Percentiles rank a stretch among this genome's conserved stretches.
These are phyloP conservation scores for Stipa capillata DNA, from an alignment of 176 grass and related monocot genomes.

Conservation along the genomic window DNA sequence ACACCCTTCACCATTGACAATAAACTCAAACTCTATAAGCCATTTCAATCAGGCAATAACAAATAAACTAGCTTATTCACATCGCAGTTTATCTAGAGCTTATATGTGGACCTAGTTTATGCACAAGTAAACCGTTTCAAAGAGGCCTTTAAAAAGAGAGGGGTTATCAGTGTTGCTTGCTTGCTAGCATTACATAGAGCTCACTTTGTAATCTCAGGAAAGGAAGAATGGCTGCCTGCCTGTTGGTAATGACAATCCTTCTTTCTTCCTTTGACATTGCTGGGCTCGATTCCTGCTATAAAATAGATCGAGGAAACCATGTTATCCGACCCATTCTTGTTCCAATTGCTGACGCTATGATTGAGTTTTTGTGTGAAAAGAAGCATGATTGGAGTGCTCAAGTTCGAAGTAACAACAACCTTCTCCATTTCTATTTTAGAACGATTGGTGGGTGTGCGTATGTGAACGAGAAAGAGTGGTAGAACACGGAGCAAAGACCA, in stretches of 20 bases:
- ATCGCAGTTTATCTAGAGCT: no score
- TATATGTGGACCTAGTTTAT: no score
- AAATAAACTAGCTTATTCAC: no score
- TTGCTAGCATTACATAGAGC: background rate
- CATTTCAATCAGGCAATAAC: no score
- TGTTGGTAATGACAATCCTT: background rate
- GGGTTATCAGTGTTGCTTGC: no score
- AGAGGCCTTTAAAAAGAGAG: no score
- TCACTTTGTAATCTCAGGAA: background rate
- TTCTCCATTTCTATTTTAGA: background rate
- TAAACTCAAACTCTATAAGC: no score
- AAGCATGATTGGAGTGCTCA: background rate
- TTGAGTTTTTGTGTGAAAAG: background rate
- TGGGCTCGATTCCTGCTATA: background rate
- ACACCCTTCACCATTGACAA: no score
- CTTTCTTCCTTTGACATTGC: background rate
- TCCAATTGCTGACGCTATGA: background rate
- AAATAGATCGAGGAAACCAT: background rate
- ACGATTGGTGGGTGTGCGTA: background rate
- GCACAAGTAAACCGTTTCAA: no score
- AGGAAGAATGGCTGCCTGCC: background rate
- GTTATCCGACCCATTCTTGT: constrained; percentile 10
- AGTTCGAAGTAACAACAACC: background rate
- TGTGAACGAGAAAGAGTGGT: background rate
- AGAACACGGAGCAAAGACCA: background rate